phyloP scores from a whole-genome alignment of 2,329 filamentous ascomycete species.

The Xylaria sp. region DNA sequence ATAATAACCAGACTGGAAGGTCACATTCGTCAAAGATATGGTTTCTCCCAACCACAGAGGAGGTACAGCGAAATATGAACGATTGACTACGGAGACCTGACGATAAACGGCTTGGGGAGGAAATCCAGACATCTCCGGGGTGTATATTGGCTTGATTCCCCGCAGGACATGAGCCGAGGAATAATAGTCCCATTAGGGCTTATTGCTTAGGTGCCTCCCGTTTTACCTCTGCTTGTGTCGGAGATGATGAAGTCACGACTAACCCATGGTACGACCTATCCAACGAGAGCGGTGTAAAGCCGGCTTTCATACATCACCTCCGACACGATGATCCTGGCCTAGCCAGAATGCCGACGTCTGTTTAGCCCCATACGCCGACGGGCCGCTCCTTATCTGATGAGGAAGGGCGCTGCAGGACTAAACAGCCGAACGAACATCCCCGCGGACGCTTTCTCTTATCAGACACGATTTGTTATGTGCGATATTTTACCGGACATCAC shows the following conservation, averaged over 20 bases:
- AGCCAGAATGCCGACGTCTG: constrained; percentile 11
- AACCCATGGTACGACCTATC: constrained; percentile 14
- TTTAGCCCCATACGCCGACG: constrained; percentile 12
- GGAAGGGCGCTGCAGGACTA: background rate
- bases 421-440: constrained; percentile 27
- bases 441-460: constrained; percentile 42
- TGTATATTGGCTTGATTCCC: constrained; percentile 15
- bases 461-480: constrained; percentile 38
- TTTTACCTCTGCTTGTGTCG: background rate
- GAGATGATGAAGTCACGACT: constrained; percentile 9
- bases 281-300: constrained; percentile 14
- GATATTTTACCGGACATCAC: constrained; percentile 28
- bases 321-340: constrained; percentile 22
- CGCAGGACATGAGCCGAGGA: constrained; percentile 12
- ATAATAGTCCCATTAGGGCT: constrained; percentile 4
- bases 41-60: background rate
- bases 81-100: constrained; percentile 1
- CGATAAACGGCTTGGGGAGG: constrained; percentile 4
- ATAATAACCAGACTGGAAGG: background rate
- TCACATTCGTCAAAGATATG: background rate
- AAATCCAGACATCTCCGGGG: constrained; percentile 27
- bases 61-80: constrained; percentile 2
- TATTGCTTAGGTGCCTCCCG: background rate
- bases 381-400: constrained; percentile 13
- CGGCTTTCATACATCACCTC: constrained; percentile 14